phyloP scores from a whole-genome alignment of 2,329 filamentous ascomycete genomes.

The Coniella lustricola region DNA sequence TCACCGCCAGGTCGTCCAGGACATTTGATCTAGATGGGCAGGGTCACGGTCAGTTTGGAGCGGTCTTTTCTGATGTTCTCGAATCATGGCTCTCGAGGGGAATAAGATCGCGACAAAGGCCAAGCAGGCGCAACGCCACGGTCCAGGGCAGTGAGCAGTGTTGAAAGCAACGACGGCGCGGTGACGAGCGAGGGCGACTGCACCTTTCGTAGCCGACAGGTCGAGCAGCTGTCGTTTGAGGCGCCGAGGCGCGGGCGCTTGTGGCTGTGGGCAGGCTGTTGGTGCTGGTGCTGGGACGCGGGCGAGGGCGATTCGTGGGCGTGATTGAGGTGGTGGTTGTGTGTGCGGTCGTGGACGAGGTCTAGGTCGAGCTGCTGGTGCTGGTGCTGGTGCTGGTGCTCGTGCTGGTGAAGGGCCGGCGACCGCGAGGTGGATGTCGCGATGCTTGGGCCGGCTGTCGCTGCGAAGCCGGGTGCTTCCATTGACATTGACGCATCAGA shows the following conservation, averaged over 20 bases:
- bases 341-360: background rate
- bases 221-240: conserved; percentile 4
- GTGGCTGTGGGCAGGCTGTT: background rate
- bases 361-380: background rate
- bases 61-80: no score
- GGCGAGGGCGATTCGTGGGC: no score
- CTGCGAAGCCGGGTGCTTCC: background rate
- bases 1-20: conserved; percentile 25
- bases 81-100: no score
- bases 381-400: background rate
- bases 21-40: conserved; percentile 32
- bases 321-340: no score
- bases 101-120: no score
- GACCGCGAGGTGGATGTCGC: background rate
- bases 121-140: no score
- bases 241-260: conserved; percentile 4
- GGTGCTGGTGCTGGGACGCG: background rate
- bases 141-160: no score
- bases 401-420: background rate
- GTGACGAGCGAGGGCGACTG: background rate
- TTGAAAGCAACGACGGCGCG: background rate
- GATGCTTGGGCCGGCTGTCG: conserved; percentile 9
- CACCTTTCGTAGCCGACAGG: conserved; percentile 15
- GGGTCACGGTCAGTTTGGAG: background rate
- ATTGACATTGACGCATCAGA: conserved; percentile 2